phyloP scores from a whole-genome alignment of 306 rosid genomes.

The Crotalaria pallida region DNA sequence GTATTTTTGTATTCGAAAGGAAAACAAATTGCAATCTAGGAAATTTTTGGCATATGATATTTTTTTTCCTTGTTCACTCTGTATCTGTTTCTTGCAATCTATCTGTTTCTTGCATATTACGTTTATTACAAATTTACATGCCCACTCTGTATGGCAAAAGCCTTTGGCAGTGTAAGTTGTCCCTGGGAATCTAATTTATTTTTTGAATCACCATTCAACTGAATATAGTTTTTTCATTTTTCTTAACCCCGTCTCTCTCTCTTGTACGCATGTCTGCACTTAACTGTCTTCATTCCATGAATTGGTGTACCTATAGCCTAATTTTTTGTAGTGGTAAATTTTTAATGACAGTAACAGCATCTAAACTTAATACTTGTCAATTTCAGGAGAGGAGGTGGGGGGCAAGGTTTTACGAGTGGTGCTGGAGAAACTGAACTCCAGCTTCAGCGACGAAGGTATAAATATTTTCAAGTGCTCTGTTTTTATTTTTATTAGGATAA shows the following conservation, averaged over 20 bases:
- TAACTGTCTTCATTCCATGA: not conserved
- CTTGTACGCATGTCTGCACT: not conserved
- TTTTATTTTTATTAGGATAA: not conserved
- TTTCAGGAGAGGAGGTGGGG: constrained; percentile 93
- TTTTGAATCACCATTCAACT: not conserved
- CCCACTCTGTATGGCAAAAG: not conserved
- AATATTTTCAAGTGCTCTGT: constrained; percentile 1
- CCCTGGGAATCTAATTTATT: not conserved
- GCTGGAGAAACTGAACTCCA: constrained; percentile 99
- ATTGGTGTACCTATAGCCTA: not conserved
- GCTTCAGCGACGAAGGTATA: constrained; percentile 88
- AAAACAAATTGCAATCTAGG: not conserved
- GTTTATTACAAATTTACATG: too few relatives aligned
- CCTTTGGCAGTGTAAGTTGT: not conserved
- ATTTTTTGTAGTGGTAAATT: constrained; percentile 4
- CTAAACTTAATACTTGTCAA: constrained; percentile 10
- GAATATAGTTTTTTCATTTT: not conserved
- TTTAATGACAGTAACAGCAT: not conserved
- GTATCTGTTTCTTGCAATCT: too few relatives aligned
- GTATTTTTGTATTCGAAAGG: not conserved
- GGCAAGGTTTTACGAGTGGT: constrained; percentile 91
- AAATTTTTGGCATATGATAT: too few relatives aligned
- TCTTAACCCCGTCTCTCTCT: not conserved
- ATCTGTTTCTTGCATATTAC: not conserved
- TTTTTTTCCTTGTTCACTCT: too few relatives aligned